Evolutionary conservation across 306 rosid species (phyloP), one percentile per base, ranked within the genome.

Genomic region (Lathyrus aphaca): DNA sequence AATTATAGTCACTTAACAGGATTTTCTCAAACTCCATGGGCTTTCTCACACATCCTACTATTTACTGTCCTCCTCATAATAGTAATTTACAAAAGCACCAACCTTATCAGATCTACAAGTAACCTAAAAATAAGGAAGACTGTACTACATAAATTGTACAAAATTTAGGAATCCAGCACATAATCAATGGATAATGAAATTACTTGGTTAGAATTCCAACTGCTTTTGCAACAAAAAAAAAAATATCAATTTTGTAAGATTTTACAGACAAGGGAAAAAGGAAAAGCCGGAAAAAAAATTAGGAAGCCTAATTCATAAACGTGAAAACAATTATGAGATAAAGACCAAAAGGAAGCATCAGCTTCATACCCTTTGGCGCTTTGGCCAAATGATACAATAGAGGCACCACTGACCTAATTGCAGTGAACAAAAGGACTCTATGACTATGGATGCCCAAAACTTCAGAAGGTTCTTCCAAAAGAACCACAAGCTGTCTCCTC

Each of bases 391-490:
- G 81, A 78, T 80, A 81, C 71, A 80, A 69, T 67, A 69, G 53
- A 83, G 78, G 83, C 74, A 85, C 74, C 82, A 81, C 50, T 74
- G 80, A 82, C 89, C 90, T 50, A 86, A 81, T 58, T 82, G 80
- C 81, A 85, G 80, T 85, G 83, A 77, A 86, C 82, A 64, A 73
- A 66, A 68, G 84, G 84, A 81, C 83, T 79, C 79, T 75, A 80
- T 74, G 76, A 82, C 86, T 82, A 83, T 82, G 77, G 81, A 82
- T 68, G 86, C 83, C 76, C 79, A 79, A 68, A 67, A 77, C 79
- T 73, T 81, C 85, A 77, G 59, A 71, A 73, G 78, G 73, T 54
- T 73, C 82, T 66, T 86, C 84, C 74, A 71, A 71, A 71, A 65
- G 77, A 71, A 78, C 66, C 77, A 75, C 56, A 81, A 45, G 80